phyloP scores from a whole-genome alignment of 2,329 filamentous ascomycete genomes.

The Aureobasidium sp. region DNA sequence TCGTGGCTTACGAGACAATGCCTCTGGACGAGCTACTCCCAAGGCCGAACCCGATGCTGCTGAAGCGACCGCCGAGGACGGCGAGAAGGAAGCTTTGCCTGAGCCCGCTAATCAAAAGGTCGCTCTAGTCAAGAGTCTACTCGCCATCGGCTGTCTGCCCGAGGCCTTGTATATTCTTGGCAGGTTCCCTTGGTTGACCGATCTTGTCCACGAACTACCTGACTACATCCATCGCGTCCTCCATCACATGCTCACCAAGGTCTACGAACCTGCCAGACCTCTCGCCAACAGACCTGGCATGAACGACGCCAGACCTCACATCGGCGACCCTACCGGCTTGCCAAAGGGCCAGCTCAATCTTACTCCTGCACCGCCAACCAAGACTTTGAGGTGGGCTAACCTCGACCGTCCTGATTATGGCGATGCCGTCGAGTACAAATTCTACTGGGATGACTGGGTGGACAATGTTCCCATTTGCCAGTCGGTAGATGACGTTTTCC shows the following conservation, averaged over 20 bases:
- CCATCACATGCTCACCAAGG: slow-evolving; percentile 71
- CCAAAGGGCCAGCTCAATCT: slow-evolving; percentile 64
- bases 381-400: slow-evolving; percentile 73
- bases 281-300: slow-evolving; percentile 35
- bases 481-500: slow-evolving; percentile 82
- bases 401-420: slow-evolving; percentile 70
- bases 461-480: slow-evolving; percentile 92
- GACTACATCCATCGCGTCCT: slow-evolving; percentile 79
- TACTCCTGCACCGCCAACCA: slow-evolving; percentile 52
- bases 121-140: slow-evolving; percentile 70
- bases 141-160: slow-evolving; percentile 86
- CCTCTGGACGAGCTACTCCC: slow-evolving; percentile 33
- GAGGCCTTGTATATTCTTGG: slow-evolving; percentile 90
- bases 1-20: slow-evolving; percentile 40
- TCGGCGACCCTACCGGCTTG: slow-evolving; percentile 59
- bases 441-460: slow-evolving; percentile 96
- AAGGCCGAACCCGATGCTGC: slow-evolving; percentile 35
- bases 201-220: slow-evolving; percentile 74
- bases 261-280: slow-evolving; percentile 53
- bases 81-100: slow-evolving; percentile 43
- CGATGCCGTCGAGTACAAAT: slow-evolving; percentile 70
- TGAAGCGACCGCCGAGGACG: slow-evolving; percentile 25
- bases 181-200: slow-evolving; percentile 85
- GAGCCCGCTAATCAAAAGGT: slow-evolving; percentile 86
- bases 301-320: slow-evolving; percentile 42